Percentiles rank a stretch among this genome's conserved stretches.
Conservation (phyloP, 164 flowering plant species). For the Magnolia sinica region DNA sequence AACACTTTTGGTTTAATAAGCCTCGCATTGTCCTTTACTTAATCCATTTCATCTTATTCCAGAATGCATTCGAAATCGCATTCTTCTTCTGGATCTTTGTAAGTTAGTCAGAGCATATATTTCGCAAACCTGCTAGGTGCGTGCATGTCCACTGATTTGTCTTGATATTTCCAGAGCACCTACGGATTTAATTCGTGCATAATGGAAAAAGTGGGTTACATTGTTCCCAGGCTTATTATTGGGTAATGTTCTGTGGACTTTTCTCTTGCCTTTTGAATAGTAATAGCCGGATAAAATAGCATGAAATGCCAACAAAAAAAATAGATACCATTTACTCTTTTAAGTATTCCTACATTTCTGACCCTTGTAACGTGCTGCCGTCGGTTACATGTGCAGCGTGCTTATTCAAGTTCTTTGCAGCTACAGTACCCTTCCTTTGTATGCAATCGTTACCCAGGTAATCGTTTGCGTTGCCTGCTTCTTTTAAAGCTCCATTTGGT, state of each 20-base stretch:
- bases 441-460: constrained; percentile 94
- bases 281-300: neutral
- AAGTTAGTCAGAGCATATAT: constrained; percentile 12
- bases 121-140: neutral
- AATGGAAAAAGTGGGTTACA: constrained; percentile 63
- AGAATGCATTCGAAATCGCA: constrained; percentile 93
- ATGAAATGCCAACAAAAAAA: neutral
- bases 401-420: constrained; percentile 87
- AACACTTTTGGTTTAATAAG: constrained; percentile 77
- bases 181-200: constrained; percentile 83
- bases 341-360: neutral
- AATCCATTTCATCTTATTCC: constrained; percentile 92
- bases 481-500: neutral
- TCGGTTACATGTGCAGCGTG: constrained; percentile 34
- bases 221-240: constrained; percentile 74
- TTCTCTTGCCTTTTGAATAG: neutral
- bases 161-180: constrained; percentile 2
- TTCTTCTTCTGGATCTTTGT: constrained; percentile 96
- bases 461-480: neutral
- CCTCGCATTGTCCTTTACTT: constrained; percentile 67
- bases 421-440: constrained; percentile 88
- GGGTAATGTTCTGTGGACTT: constrained; percentile 46
- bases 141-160: neutral
- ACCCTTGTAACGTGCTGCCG: neutral
- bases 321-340: neutral